Conservation (phyloP, 306 rosid species). For the Castanea mollissima region DNA sequence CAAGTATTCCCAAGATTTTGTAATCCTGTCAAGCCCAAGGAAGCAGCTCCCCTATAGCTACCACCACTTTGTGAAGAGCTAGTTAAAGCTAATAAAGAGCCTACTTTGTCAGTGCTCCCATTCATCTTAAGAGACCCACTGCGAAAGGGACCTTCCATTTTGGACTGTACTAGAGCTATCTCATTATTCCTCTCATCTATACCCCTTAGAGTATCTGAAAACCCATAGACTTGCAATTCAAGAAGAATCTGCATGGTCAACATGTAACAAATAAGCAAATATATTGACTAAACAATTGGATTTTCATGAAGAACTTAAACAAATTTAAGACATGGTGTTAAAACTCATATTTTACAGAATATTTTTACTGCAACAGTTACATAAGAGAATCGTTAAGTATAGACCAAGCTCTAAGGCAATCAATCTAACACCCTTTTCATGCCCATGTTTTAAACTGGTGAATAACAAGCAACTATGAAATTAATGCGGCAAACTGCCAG, state of each 20-base stretch:
- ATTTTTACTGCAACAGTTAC: neutral
- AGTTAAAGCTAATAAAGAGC: slow-evolving; percentile 22
- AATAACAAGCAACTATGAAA: too few relatives aligned
- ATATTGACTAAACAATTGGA: slow-evolving; percentile 12
- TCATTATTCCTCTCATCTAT: slow-evolving; percentile 34
- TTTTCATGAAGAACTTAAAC: slow-evolving; percentile 1
- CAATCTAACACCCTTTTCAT: too few relatives aligned
- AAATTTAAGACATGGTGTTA: slow-evolving; percentile 13
- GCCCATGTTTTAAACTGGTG: too few relatives aligned
- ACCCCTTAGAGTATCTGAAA: slow-evolving; percentile 39
- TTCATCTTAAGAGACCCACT: slow-evolving; percentile 40
- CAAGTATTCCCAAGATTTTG: slow-evolving; percentile 95
- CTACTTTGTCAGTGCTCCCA: slow-evolving; percentile 45
- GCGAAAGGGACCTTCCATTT: slow-evolving; percentile 36
- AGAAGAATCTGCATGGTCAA: slow-evolving; percentile 59
- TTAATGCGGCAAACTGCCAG: too few relatives aligned
- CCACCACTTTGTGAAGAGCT: slow-evolving; percentile 32
- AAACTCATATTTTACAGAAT: neutral
- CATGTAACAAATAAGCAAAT: slow-evolving; percentile 12
- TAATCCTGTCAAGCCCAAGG: slow-evolving; percentile 78
- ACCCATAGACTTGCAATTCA: slow-evolving; percentile 72
- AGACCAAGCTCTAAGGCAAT: neutral
- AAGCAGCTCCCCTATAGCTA: slow-evolving; percentile 45
- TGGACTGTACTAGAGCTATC: slow-evolving; percentile 38
- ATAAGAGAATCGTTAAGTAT: neutral